These are phyloP conservation scores for Aspergillus sp. DNA, from an alignment of 2,329 filamentous ascomycete genomes.

Conservation along the genomic window DNA sequence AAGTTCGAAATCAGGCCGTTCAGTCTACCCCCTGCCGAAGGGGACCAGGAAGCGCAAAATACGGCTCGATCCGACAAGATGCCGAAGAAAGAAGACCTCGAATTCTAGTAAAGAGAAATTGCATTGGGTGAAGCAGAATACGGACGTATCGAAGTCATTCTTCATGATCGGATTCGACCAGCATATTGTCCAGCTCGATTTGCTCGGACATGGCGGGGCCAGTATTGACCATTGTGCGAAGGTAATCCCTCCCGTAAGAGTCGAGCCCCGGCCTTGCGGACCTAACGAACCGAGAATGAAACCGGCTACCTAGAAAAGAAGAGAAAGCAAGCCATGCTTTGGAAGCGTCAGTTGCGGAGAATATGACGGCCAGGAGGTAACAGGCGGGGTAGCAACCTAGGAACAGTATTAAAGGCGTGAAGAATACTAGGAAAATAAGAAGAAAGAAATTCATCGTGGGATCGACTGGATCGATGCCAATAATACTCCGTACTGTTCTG, in stretches of 20 bases:
- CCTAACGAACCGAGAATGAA: slow-evolving; percentile 50
- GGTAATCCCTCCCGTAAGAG: slow-evolving; percentile 57
- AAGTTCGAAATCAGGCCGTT: slow-evolving; percentile 86
- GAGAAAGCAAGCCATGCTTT: slow-evolving; percentile 54
- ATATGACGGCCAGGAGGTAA: not conserved
- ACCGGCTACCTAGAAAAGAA: slow-evolving; percentile 55
- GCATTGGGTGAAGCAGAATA: not conserved
- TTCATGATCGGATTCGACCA: slow-evolving; percentile 45
- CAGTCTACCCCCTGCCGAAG: slow-evolving; percentile 82
- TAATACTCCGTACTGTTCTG: not conserved
- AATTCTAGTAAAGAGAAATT: slow-evolving; percentile 57
- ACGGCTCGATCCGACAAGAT: slow-evolving; percentile 45
- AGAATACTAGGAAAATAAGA: slow-evolving; percentile 37
- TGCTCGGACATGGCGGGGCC: slow-evolving; percentile 59
- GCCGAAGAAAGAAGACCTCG: slow-evolving; percentile 67
- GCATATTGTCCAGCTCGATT: slow-evolving; percentile 63
- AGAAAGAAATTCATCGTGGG: slow-evolving; percentile 34
- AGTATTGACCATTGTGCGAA: slow-evolving; percentile 56
- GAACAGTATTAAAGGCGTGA: slow-evolving; percentile 38
- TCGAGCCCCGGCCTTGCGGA: slow-evolving; percentile 44
- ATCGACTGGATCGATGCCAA: not conserved
- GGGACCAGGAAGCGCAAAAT: slow-evolving; percentile 64
- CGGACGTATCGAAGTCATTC: slow-evolving; percentile 23
- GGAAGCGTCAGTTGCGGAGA: slow-evolving; percentile 22
- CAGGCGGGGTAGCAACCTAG: slow-evolving; percentile 28